A percentile compares a stretch with the other conserved stretches of the same genome.
Evolutionary conservation across 148 eudicot species (phyloP).

Genomic region (Rhododendron simsii): DNA sequence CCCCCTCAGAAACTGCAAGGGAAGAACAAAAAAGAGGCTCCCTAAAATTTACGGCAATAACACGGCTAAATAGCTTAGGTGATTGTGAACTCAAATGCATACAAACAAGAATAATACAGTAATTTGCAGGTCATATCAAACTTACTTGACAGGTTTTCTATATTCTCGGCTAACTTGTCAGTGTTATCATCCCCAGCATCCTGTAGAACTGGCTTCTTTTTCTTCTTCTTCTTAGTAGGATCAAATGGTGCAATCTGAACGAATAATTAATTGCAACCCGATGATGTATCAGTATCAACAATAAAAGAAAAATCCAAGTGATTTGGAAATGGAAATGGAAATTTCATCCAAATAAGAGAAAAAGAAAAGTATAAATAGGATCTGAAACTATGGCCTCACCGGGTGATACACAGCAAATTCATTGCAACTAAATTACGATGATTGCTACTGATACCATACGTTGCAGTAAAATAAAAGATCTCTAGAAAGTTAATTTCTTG

Average conservation of each 20-base stretch:
- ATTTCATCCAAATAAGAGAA: background rate
- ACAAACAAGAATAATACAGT: background rate
- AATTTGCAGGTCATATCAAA: background rate
- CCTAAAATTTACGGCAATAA: background rate
- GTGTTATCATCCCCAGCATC: constrained; percentile 12
- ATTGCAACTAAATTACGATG: background rate
- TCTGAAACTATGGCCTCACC: background rate
- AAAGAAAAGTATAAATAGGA: background rate
- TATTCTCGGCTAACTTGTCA: constrained; percentile 14
- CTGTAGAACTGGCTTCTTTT: constrained; percentile 27
- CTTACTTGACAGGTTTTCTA: constrained; percentile 20
- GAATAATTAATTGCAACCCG: background rate
- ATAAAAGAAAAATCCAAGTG: background rate
- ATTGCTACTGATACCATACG: background rate
- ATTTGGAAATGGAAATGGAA: background rate
- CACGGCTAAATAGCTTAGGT: background rate
- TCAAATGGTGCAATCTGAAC: constrained; percentile 42
- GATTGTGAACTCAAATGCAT: background rate
- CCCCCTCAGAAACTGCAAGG: constrained; percentile 16
- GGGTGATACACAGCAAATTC: background rate
- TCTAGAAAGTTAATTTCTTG: background rate
- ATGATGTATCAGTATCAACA: background rate
- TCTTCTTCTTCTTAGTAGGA: constrained; percentile 49
- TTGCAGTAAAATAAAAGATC: background rate
- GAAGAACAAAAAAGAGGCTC: background rate